These are phyloP conservation scores for Phytophthora constricta DNA, from an alignment of 352 stramenopile genomes.

Conservation along the genomic window DNA sequence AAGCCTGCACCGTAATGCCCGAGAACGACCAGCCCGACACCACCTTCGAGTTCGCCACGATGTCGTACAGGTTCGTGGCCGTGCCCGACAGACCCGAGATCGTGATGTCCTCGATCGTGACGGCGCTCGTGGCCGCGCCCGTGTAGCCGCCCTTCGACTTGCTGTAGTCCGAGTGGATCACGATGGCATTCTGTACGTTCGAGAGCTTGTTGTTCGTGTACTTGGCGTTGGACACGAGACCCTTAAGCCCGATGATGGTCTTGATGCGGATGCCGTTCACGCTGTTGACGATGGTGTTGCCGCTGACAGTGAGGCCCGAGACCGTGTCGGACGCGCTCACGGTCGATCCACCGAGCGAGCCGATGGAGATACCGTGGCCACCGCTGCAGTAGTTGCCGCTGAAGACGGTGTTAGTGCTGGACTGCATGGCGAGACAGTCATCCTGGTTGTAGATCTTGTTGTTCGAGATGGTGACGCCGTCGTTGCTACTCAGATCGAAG, in stretches of 20 bases:
- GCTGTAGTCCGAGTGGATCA: constrained; percentile 15
- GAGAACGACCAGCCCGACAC: constrained; percentile 38
- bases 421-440: constrained; percentile 35
- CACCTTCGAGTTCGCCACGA: constrained; percentile 27
- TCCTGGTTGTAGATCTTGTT: constrained; percentile 40
- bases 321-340: constrained; percentile 27
- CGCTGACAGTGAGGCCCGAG: constrained; percentile 23
- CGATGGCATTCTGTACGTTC: constrained; percentile 9
- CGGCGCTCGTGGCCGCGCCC: constrained; percentile 12
- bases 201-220: constrained; percentile 13
- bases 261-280: constrained; percentile 45
- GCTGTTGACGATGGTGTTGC: constrained; percentile 43
- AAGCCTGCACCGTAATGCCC: constrained; percentile 18
- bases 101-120: constrained; percentile 8
- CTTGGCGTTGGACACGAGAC: constrained; percentile 20
- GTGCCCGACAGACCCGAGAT: constrained; percentile 24
- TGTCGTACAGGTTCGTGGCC: constrained; percentile 37
- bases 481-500: constrained; percentile 36
- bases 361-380: constrained; percentile 39
- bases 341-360: constrained; percentile 29
- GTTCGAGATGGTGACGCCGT: constrained; percentile 32
- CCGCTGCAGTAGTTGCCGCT: constrained; percentile 18
- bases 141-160: constrained; percentile 4
- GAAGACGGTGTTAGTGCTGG: constrained; percentile 29
- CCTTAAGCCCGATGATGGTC: constrained; percentile 33